These are phyloP conservation scores for Pleurotus tuber-regium DNA, from an alignment of 768 basidiomycete species.

Conservation along the genomic window DNA sequence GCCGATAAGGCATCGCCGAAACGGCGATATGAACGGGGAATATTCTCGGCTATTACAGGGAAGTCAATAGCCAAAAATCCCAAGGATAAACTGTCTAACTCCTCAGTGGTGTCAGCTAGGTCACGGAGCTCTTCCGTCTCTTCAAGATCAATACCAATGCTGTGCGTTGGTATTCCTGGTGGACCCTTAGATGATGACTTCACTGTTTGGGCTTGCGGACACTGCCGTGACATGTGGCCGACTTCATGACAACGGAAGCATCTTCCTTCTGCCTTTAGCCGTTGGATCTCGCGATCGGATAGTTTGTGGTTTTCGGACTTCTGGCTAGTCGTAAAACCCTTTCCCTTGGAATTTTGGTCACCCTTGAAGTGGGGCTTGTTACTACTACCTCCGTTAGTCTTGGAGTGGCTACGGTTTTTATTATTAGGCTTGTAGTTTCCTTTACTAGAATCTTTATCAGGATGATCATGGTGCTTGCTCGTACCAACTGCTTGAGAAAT, in stretches of 20 bases:
- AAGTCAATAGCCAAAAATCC: too few species aligned
- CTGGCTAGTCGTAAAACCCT: background rate
- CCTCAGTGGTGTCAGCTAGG: too few species aligned
- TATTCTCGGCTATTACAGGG: too few species aligned
- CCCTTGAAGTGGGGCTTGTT: background rate
- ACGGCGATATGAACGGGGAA: too few species aligned
- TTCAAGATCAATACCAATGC: background rate
- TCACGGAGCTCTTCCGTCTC: background rate
- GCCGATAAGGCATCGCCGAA: too few species aligned
- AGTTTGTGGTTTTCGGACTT: background rate
- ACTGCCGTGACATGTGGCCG: constrained; percentile 27
- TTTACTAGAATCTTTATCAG: background rate
- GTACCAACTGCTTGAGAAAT: constrained; percentile 19
- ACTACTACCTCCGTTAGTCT: background rate
- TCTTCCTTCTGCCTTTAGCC: constrained; percentile 18
- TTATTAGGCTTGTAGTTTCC: background rate
- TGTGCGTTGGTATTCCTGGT: background rate
- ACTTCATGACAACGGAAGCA: constrained; percentile 27
- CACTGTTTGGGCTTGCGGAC: constrained; percentile 21
- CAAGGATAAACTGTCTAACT: too few species aligned
- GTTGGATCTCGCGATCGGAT: constrained; percentile 7
- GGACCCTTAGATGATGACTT: background rate
- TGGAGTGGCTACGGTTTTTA: background rate
- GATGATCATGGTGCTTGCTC: too few species aligned
- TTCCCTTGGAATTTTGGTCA: background rate